Evolutionary conservation across 2,329 filamentous ascomycete species (phyloP).

Genomic region (Moelleriella libera): DNA sequence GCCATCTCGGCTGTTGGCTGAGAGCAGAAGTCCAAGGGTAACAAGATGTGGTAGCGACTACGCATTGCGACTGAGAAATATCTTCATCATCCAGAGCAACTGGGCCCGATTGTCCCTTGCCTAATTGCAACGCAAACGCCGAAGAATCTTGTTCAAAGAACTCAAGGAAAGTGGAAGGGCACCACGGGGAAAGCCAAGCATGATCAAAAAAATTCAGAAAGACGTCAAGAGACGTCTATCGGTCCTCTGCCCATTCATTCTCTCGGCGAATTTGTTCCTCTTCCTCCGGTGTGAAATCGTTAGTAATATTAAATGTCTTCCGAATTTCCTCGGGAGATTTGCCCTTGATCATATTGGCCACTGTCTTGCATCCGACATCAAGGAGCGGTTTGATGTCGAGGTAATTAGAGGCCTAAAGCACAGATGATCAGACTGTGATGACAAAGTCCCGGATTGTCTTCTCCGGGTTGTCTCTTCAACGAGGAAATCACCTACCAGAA

Average conservation of each 20-base stretch:
- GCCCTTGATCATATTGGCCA: constrained; percentile 99
- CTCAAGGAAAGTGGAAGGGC: too few species aligned
- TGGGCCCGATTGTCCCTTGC: too few species aligned
- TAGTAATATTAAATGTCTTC: constrained; percentile 99
- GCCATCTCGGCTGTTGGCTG: too few species aligned
- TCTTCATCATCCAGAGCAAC: too few species aligned
- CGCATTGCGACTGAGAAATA: too few species aligned
- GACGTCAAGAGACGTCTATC: constrained; percentile 25
- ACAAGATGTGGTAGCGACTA: too few species aligned
- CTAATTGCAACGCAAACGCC: too few species aligned
- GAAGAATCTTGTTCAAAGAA: too few species aligned
- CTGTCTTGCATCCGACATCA: constrained; percentile 97
- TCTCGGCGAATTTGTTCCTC: constrained; percentile 93
- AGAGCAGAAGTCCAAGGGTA: too few species aligned
- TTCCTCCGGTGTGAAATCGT: constrained; percentile 97
- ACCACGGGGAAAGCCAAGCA: too few species aligned
- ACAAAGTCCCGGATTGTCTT: too few species aligned
- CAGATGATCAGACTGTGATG: neutral
- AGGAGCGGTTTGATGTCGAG: constrained; percentile 97
- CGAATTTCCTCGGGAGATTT: constrained; percentile 98
- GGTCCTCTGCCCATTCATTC: constrained; percentile 85
- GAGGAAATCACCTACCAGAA: constrained; percentile 52
- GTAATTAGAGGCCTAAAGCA: constrained; percentile 79
- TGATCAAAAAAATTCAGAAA: neutral
- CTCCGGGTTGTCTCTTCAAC: neutral